Conservation (phyloP, 208 protist species). For the Crithidia sp. region DNA sequence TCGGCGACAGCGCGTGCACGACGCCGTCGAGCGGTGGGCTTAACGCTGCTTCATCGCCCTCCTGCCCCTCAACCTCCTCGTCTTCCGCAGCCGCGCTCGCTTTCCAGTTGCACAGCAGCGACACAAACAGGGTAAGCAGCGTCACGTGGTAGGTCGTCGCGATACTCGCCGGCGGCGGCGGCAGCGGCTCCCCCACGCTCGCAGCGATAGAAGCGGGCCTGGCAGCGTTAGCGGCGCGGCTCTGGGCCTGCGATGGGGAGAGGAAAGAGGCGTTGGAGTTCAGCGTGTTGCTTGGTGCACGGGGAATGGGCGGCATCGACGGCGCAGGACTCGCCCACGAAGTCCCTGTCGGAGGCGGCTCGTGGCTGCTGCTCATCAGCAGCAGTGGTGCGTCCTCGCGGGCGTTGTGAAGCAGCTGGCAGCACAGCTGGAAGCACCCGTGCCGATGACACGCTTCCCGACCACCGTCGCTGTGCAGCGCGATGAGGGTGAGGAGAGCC, state of each 20-base stretch:
- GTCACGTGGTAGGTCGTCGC: conserved; percentile 42
- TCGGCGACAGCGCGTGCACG: conserved; percentile 36
- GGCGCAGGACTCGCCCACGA: neutral
- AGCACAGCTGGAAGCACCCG: conserved; percentile 67
- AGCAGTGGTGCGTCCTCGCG: conserved; percentile 27
- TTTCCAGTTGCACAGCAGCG: conserved; percentile 56
- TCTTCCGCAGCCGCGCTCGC: conserved; percentile 4
- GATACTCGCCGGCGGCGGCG: conserved; percentile 13
- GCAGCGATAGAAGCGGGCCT: neutral
- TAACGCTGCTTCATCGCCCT: conserved; percentile 1
- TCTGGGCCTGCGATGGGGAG: conserved; percentile 8
- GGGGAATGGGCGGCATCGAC: conserved; percentile 20
- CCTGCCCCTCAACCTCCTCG: neutral
- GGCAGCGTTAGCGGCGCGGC: neutral
- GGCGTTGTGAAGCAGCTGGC: conserved; percentile 57
- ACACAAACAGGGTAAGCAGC: conserved; percentile 50
- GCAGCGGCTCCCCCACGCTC: conserved; percentile 1
- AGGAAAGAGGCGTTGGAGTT: conserved; percentile 3
- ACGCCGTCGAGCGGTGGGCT: conserved; percentile 33
- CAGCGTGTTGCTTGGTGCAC: conserved; percentile 9
- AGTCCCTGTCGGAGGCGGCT: neutral
- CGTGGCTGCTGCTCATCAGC: conserved; percentile 12
- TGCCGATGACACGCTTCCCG: conserved; percentile 51
- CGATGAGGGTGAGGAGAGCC: conserved; percentile 67
- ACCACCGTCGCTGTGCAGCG: conserved; percentile 53